phyloP scores from a whole-genome alignment of 345 rosid genomes.

The Eucalyptus tenuipes region DNA sequence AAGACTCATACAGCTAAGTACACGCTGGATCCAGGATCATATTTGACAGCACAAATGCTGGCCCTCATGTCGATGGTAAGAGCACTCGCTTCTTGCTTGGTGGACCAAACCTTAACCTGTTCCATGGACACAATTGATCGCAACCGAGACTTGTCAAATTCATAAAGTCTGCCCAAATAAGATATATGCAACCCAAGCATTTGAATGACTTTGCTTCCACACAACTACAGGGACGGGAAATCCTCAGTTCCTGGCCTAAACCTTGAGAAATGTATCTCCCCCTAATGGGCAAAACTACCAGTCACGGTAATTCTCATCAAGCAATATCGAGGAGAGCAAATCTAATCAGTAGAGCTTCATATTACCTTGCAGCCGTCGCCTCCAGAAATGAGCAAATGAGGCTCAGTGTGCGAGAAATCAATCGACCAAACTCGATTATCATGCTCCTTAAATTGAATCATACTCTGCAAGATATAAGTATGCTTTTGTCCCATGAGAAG shows the following conservation, averaged over 20 bases:
- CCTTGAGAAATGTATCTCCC: neutral
- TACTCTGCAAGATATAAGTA: slow-evolving; percentile 18
- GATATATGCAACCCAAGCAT: neutral
- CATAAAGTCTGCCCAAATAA: neutral
- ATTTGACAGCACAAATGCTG: slow-evolving; percentile 51
- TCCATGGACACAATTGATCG: neutral
- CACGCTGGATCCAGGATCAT: slow-evolving; percentile 51
- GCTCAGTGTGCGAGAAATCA: slow-evolving; percentile 49
- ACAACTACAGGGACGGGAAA: neutral
- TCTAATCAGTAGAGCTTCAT: neutral
- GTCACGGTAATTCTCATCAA: neutral
- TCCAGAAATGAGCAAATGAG: slow-evolving; percentile 57
- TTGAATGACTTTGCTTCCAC: neutral
- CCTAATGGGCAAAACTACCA: neutral
- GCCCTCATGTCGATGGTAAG: slow-evolving; percentile 47
- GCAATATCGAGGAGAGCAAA: neutral
- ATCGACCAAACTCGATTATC: slow-evolving; percentile 63
- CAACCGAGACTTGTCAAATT: neutral
- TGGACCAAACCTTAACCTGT: slow-evolving; percentile 67
- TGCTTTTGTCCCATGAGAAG: neutral
- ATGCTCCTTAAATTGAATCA: slow-evolving; percentile 58
- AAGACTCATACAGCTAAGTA: slow-evolving; percentile 36
- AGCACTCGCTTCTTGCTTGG: slow-evolving; percentile 51
- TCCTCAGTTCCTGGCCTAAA: neutral
- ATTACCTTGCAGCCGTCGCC: slow-evolving; percentile 54